Evolutionary conservation across 2,329 filamentous ascomycete genomes (phyloP), one percentile per base, ranked within the genome.

Genomic region (Xylaria sp.): DNA sequence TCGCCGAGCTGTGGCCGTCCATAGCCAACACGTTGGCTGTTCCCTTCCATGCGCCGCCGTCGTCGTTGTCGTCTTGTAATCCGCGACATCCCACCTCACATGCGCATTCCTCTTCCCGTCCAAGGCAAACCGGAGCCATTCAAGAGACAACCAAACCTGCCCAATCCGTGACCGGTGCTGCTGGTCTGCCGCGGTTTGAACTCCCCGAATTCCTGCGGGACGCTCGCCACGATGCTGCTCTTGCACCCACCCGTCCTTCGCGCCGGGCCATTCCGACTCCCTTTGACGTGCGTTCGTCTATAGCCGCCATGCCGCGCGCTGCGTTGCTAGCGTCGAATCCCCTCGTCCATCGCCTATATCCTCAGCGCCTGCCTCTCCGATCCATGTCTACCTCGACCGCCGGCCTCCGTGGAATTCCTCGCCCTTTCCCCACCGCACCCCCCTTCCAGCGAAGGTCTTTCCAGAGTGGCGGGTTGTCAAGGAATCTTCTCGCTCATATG

Each of bases 401-500:
- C 8, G n/a, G 68, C 34, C 21, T 67, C 56, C 75, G 72, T 63
- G 14, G 65, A 34, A 65, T 72, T 30, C 65, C 71, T 27, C 71
- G 56, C 62, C 69, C 70, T 14, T 60, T 73, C 51, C 42, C 64
- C 19, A 68, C 47, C 17, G 48, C 70, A 24, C 64, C 65, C 32
- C 48, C 73, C 27, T 45, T 72, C 24, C 78, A 80, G 68, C 71
- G 76, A 75, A 76, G 80, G 69, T 69, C 70, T 53, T 84, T 85
- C 74, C 81, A 83, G 66, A 80, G 79, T 30, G 83, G 83, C 68
- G 84, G 84, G 21, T 82, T 88, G 63, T 85, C 88, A 54, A 84
- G 86, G 68, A 89, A 86, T 71, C 84, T 95, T 65, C 88, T 99
- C 39, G 93, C 94, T 39, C 92, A 93, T 73, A 87, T 94, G 74